A percentile compares a stretch with the other conserved stretches of the same genome.
Conservation (phyloP, 73 alveolate species). For the Paramecium octaurelia region DNA sequence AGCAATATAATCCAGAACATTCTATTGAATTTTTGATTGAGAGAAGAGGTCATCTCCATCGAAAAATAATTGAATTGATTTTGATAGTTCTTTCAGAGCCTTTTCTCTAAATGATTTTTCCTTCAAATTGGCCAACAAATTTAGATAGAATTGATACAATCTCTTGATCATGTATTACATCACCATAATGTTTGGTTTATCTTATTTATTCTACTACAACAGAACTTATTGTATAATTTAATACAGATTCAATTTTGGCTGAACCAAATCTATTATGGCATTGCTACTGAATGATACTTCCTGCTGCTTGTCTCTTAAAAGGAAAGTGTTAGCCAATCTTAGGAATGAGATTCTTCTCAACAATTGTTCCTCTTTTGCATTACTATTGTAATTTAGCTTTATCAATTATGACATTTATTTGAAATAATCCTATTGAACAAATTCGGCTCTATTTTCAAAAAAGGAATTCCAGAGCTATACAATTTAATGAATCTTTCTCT, state of each 20-base stretch:
- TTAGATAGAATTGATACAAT: conserved; percentile 8
- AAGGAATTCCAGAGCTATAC: not conserved
- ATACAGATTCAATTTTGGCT: conserved; percentile 45
- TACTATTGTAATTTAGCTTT: not conserved
- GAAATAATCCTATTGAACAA: not conserved
- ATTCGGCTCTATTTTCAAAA: conserved; percentile 38
- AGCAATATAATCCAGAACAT: not conserved
- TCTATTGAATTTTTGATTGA: not conserved
- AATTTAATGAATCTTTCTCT: conserved; percentile 31
- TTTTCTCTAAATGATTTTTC: conserved; percentile 39
- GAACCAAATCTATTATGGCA: conserved; percentile 40
- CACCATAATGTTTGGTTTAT: conserved; percentile 41
- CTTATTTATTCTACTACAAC: not conserved
- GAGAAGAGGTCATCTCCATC: not conserved
- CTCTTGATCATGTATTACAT: not conserved
- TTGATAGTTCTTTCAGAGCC: not conserved
- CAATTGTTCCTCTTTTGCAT: not conserved
- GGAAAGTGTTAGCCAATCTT: not conserved
- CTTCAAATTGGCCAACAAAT: not conserved
- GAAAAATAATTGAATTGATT: not conserved
- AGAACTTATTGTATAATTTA: not conserved
- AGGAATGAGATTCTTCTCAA: not conserved
- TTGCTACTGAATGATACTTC: conserved; percentile 27
- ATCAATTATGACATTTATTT: not conserved
- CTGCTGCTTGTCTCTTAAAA: not conserved